Percentiles rank a stretch among this genome's conserved stretches.
Conservation (phyloP, 352 stramenopile genomes). For the Thalassiosira ordinaria region DNA sequence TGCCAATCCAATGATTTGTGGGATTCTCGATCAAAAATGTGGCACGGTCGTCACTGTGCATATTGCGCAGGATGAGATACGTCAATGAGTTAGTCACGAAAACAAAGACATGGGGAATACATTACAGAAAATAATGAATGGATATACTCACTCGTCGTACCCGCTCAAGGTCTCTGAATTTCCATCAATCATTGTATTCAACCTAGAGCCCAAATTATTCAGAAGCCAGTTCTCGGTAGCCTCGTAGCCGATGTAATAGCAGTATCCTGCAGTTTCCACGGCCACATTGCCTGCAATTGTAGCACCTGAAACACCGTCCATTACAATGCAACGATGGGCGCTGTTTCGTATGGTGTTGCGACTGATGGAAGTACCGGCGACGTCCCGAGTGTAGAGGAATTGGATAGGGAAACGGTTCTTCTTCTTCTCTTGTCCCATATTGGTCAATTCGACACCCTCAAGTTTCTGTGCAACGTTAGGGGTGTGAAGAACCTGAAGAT, state of each 20-base stretch:
- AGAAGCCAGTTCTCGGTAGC: slow-evolving; percentile 48
- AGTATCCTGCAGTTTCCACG: slow-evolving; percentile 44
- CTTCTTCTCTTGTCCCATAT: not conserved
- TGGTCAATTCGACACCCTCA: not conserved
- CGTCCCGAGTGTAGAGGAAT: slow-evolving; percentile 47
- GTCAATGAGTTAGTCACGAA: too few species aligned
- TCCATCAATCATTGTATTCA: too few species aligned
- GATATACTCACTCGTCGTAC: too few species aligned
- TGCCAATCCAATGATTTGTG: slow-evolving; percentile 54
- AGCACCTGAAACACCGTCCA: slow-evolving; percentile 59
- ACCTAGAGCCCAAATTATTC: too few species aligned
- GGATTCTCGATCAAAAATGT: slow-evolving; percentile 34
- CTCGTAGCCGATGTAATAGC: slow-evolving; percentile 44
- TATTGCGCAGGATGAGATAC: too few species aligned
- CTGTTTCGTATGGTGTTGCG: slow-evolving; percentile 53
- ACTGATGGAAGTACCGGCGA: slow-evolving; percentile 50
- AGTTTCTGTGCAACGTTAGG: not conserved
- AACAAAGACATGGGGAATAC: too few species aligned
- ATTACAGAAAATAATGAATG: too few species aligned
- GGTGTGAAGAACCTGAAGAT: not conserved
- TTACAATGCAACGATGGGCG: slow-evolving; percentile 47
- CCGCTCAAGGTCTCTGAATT: too few species aligned
- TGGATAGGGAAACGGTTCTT: not conserved
- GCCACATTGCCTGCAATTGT: slow-evolving; percentile 58
- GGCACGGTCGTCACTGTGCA: slow-evolving; percentile 26